Evolutionary conservation across 2,329 filamentous ascomycete species (phyloP), one percentile per base, ranked within the genome.

Genomic region (Conoideocrella luteorostrata): DNA sequence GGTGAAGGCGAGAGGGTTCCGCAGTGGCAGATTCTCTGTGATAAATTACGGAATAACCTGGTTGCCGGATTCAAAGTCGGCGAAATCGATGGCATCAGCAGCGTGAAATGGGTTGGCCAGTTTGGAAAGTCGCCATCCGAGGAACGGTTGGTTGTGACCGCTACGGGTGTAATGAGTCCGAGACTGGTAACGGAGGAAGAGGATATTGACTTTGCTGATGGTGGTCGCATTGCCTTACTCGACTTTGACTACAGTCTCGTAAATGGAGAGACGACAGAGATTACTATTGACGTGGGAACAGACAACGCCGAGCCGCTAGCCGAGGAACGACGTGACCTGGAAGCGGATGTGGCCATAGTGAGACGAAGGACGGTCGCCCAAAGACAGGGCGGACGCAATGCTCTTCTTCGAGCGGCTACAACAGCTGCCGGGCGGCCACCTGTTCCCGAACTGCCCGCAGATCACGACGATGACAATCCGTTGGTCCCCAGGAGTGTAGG

Each of bases 261-360:
- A 4, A 68, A 86, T 56, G 84, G 82, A 4, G 60, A 64, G 34
- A 70, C 71, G 44, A 65, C 63, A 1, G 76, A 84, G 47, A 63
- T 86, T 33, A 81, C 74, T 2, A 83, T 93, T 41, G 86, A 91
- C 56, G 79, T 91, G 21, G 87, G 87, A 10, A 80, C 81, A 24
- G 75, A 75, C 20, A 72, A 82, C 38, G 79, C 86, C 1, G 85
- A 88, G 57, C 66, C 80, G 0, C 66, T 93, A 15, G 78, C 83
- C 52, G 87, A 91, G 57, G 84, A 87, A 54, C 75, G 77, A 50
- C 78, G 84, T 18, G 86, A 88, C 53, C 70, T 91, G 45, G 86
- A 84, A 45, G 79, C 82, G 1, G 86, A 90, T 59, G 86, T 93
- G 17, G 87, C 86, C 50, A 80, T 91, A 53, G 84, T 88, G 40